phyloP scores from a whole-genome alignment of 108 stramenopile species.

The Ochromonas danica region DNA sequence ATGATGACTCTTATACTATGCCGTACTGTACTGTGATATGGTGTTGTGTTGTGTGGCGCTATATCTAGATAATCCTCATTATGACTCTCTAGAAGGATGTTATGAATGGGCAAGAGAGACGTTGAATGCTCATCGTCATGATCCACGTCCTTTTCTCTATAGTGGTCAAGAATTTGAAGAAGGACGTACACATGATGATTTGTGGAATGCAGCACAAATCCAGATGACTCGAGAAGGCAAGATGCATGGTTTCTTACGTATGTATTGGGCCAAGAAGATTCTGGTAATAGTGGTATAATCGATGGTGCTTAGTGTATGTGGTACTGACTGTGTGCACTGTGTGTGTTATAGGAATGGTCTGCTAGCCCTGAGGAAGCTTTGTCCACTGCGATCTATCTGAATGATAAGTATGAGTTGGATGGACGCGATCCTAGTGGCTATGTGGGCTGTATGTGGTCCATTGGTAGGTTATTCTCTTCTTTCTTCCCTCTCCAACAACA shows the following conservation, averaged over 20 bases:
- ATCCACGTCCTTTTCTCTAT: constrained; percentile 81
- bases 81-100: constrained; percentile 77
- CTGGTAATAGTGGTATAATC: constrained; percentile 41
- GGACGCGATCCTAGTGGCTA: constrained; percentile 96
- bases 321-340: background rate
- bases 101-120: constrained; percentile 88
- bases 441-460: constrained; percentile 92
- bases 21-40: too few relatives aligned
- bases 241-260: constrained; percentile 97
- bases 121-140: constrained; percentile 73
- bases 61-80: constrained; percentile 42
- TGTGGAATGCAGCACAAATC: constrained; percentile 98
- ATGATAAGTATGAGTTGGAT: constrained; percentile 94
- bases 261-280: constrained; percentile 99
- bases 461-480: constrained; percentile 56
- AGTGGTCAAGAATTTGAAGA: constrained; percentile 72
- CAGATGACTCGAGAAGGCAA: constrained; percentile 82
- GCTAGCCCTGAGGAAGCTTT: constrained; percentile 76
- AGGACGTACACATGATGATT: constrained; percentile 85
- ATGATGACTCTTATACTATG: background rate
- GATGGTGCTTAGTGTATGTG: background rate
- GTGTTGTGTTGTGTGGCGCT: background rate
- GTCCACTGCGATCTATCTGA: constrained; percentile 75
- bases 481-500: background rate
- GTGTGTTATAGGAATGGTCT: constrained; percentile 76